Conservation (phyloP, 805 yeast species). For the Metschnikowia kunwiensis region DNA sequence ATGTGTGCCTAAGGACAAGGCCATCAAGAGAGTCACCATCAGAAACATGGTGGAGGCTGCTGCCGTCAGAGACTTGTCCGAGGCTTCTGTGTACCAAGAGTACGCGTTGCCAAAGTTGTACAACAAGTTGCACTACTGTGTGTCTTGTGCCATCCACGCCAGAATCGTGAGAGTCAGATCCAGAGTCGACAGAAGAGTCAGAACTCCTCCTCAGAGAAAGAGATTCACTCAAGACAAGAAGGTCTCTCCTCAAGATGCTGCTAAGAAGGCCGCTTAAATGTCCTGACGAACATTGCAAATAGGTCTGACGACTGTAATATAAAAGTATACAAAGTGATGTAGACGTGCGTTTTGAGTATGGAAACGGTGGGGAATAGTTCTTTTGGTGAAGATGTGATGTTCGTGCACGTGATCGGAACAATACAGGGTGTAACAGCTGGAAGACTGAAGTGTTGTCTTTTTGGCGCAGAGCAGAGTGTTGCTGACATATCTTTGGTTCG, state of each 20-base stretch:
- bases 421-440: no score
- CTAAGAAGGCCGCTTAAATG: slow-evolving; percentile 75
- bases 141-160: slow-evolving; percentile 99
- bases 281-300: slow-evolving; percentile 10
- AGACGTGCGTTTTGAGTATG: not conserved
- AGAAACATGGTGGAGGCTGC: slow-evolving; percentile 99
- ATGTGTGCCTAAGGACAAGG: slow-evolving; percentile 99
- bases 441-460: no score
- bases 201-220: slow-evolving; percentile 99
- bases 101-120: slow-evolving; percentile 99
- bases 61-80: slow-evolving; percentile 99
- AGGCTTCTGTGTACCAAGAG: slow-evolving; percentile 98
- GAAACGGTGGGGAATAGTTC: no score
- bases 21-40: slow-evolving; percentile 99
- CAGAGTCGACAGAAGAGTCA: slow-evolving; percentile 96
- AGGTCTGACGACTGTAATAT: slow-evolving; percentile 19
- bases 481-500: no score
- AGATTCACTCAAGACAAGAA: slow-evolving; percentile 96
- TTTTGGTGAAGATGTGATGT: not conserved
- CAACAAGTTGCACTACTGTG: slow-evolving; percentile 99
- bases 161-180: slow-evolving; percentile 99
- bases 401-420: not conserved
- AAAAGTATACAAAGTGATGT: slow-evolving; percentile 4
- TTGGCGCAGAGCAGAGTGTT: no score
- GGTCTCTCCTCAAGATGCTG: slow-evolving; percentile 96